Percentiles rank a stretch among this genome's conserved stretches.
These are phyloP conservation scores for Ceriops zippeliana DNA, from an alignment of 345 rosid genomes.

Conservation along the genomic window DNA sequence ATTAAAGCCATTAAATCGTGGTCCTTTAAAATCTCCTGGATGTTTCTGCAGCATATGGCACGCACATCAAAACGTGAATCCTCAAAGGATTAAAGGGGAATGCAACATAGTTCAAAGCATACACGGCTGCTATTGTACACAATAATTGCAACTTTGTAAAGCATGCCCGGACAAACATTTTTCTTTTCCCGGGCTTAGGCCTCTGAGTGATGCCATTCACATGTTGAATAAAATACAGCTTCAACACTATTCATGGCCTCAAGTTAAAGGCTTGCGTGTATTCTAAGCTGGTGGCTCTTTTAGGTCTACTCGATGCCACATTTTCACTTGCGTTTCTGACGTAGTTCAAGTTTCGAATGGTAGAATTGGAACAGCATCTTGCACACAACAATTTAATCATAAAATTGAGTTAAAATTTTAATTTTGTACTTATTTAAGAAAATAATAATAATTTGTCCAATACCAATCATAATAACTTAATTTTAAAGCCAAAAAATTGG, in stretches of 20 bases:
- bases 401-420: no score
- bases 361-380: no score
- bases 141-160: no score
- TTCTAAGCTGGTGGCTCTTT: slow-evolving; percentile 16
- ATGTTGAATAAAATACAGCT: background rate
- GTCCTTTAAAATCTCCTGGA: background rate
- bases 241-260: background rate
- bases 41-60: background rate
- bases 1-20: background rate
- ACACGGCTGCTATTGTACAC: no score
- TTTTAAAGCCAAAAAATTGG: no score
- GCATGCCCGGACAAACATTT: background rate
- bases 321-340: slow-evolving; percentile 34
- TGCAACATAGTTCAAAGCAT: background rate
- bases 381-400: no score
- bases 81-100: background rate
- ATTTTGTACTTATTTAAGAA: no score
- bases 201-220: background rate
- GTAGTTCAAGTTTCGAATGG: no score
- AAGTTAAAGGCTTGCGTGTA: background rate
- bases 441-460: no score
- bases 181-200: background rate
- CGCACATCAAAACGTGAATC: background rate
- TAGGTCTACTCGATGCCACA: slow-evolving; percentile 30
- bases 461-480: no score